phyloP scores from a whole-genome alignment of 371 early-diverging fungal species.

The Umbelopsis sp. region DNA sequence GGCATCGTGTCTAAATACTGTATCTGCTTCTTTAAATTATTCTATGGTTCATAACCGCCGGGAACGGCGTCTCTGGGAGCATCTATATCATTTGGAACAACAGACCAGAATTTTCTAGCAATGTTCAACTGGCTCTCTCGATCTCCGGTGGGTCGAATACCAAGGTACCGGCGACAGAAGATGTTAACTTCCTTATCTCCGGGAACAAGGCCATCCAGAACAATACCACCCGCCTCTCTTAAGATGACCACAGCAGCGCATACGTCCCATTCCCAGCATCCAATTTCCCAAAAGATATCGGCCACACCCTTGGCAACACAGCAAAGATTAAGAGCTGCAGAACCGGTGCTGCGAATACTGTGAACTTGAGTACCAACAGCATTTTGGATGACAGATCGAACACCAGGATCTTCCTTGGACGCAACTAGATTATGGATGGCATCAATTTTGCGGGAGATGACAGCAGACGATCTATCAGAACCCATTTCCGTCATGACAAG shows the following conservation, averaged over 20 bases:
- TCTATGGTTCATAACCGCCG: constrained; percentile 44
- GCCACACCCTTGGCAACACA: constrained; percentile 80
- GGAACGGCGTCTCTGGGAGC: constrained; percentile 52
- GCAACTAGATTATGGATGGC: constrained; percentile 59
- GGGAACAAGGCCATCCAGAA: constrained; percentile 50
- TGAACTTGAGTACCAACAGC: constrained; percentile 58
- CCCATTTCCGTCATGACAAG: constrained; percentile 87
- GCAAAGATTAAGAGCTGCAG: constrained; percentile 82
- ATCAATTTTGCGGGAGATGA: constrained; percentile 68
- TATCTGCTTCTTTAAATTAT: neutral
- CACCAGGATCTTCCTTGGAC: constrained; percentile 23
- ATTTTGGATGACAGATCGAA: neutral
- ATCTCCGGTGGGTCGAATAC: constrained; percentile 45
- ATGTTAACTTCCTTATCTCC: constrained; percentile 36
- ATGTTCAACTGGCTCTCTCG: constrained; percentile 34
- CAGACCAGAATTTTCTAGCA: constrained; percentile 45
- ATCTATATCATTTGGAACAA: constrained; percentile 40
- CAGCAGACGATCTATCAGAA: constrained; percentile 61
- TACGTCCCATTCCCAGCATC: constrained; percentile 84
- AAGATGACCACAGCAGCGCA: constrained; percentile 78
- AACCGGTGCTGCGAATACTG: constrained; percentile 82
- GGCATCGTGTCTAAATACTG: neutral
- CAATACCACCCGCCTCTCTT: constrained; percentile 76
- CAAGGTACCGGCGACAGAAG: constrained; percentile 55
- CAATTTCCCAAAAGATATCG: constrained; percentile 93